Conservation (phyloP, 352 stramenopile species). For the Globisporangium irregulare region DNA sequence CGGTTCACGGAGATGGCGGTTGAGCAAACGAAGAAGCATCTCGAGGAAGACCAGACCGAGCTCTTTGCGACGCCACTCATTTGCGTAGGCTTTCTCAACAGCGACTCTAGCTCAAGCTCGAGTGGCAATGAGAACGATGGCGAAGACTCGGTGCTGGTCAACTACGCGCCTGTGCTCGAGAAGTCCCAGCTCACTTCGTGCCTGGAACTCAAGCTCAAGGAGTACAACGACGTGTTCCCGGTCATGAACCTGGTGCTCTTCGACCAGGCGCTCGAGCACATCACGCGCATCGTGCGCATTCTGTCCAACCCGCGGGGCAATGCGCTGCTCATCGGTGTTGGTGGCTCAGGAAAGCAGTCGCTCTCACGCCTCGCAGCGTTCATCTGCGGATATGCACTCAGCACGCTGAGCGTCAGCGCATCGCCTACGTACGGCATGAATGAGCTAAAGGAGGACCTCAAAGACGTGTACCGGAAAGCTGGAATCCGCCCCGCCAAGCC, state of each 20-base stretch:
- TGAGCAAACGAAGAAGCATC: constrained; percentile 83
- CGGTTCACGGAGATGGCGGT: constrained; percentile 80
- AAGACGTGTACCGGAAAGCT: constrained; percentile 86
- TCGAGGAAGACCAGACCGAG: constrained; percentile 79
- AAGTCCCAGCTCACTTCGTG: constrained; percentile 46
- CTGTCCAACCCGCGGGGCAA: constrained; percentile 74
- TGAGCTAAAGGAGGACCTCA: constrained; percentile 89
- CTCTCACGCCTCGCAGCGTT: constrained; percentile 88
- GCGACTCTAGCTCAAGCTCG: constrained; percentile 4
- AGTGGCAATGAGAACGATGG: neutral
- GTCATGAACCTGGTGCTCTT: constrained; percentile 93
- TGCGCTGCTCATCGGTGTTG: constrained; percentile 82
- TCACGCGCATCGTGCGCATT: constrained; percentile 87
- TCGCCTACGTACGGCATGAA: constrained; percentile 58
- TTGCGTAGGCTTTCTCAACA: constrained; percentile 62
- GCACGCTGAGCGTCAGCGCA: constrained; percentile 58
- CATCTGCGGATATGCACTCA: constrained; percentile 73
- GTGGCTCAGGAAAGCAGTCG: constrained; percentile 88
- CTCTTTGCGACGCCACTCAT: constrained; percentile 71
- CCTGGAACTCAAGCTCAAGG: constrained; percentile 61
- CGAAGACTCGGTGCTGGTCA: constrained; percentile 15
- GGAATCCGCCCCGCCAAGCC: constrained; percentile 84
- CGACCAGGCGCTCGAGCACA: constrained; percentile 88
- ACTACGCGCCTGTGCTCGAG: constrained; percentile 53
- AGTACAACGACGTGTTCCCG: constrained; percentile 92